Conservation (phyloP, 2,329 filamentous ascomycete species). For the Microdochium bolleyi region DNA sequence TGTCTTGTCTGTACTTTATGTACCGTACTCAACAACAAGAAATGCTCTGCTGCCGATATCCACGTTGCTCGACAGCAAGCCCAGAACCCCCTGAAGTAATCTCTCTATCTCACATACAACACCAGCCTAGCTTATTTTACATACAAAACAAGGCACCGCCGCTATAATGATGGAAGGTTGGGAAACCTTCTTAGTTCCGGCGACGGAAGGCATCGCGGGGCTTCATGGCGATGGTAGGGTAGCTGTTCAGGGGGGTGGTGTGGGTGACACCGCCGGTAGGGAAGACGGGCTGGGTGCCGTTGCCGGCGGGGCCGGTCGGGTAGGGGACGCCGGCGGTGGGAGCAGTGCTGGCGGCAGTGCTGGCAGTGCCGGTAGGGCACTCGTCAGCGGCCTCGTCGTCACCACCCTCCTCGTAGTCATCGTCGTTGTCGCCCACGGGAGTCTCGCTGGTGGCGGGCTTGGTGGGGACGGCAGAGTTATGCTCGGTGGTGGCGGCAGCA, state of each 20-base stretch:
- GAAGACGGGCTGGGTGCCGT: slow-evolving; percentile 6
- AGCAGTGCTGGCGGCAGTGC: not conserved
- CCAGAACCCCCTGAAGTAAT: not conserved
- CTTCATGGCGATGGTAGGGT: not conserved
- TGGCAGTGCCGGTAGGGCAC: slow-evolving; percentile 1
- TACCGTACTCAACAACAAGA: not conserved
- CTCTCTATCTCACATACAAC: not conserved
- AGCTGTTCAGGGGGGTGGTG: not conserved
- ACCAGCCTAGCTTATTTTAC: not conserved
- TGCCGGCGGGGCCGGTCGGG: slow-evolving; percentile 1
- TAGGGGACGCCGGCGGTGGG: no score
- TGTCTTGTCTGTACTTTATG: not conserved
- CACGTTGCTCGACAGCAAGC: not conserved
- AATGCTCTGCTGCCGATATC: not conserved
- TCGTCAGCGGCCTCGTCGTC: slow-evolving; percentile 1
- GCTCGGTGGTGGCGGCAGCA: slow-evolving; percentile 1
- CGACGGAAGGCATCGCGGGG: not conserved
- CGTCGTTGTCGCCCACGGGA: not conserved
- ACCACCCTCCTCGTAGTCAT: not conserved
- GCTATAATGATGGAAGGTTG: not conserved
- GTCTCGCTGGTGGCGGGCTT: not conserved
- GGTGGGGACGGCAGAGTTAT: not conserved
- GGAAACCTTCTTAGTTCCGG: not conserved
- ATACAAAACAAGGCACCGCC: not conserved
- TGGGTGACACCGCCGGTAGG: not conserved